Percentiles rank a stretch among this genome's conserved stretches.
Conservation (phyloP, 2,329 filamentous ascomycete species). For the Colletotrichum ledebouriae region DNA sequence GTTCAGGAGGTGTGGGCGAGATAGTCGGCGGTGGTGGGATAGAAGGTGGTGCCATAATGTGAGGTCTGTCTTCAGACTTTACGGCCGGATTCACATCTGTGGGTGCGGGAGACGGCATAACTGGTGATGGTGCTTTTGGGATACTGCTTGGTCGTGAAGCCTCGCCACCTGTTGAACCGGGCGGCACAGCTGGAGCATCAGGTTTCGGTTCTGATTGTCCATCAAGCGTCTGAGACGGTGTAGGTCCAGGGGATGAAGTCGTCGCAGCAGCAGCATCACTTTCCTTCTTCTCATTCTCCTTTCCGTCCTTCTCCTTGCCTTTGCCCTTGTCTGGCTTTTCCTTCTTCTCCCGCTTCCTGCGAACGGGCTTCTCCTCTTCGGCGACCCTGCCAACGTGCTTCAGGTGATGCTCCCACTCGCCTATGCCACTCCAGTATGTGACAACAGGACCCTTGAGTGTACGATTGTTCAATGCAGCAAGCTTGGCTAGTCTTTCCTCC, state of each 20-base stretch:
- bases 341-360: constrained; percentile 69
- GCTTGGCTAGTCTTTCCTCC: constrained; percentile 83
- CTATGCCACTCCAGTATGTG: constrained; percentile 93
- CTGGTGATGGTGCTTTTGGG: constrained; percentile 10
- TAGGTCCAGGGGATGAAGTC: constrained; percentile 5
- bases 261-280: constrained; percentile 40
- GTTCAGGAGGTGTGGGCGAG: constrained; percentile 46
- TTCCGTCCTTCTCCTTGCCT: constrained; percentile 47
- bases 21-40: constrained; percentile 36
- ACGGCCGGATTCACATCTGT: constrained; percentile 1
- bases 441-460: constrained; percentile 91
- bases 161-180: constrained; percentile 10
- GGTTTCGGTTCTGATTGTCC: constrained; percentile 6
- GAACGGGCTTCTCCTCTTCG: constrained; percentile 69
- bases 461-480: constrained; percentile 89
- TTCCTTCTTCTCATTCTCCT: constrained; percentile 42
- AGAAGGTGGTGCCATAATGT: constrained; percentile 31
- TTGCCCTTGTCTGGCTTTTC: constrained; percentile 55
- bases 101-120: not conserved
- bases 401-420: constrained; percentile 82
- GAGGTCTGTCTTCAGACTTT: constrained; percentile 35
- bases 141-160: not conserved
- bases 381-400: constrained; percentile 77
- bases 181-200: constrained; percentile 1
- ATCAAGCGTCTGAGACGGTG: constrained; percentile 9